These are phyloP conservation scores for Penicillium sp. DNA, from an alignment of 2,329 filamentous ascomycete species.

Conservation along the genomic window DNA sequence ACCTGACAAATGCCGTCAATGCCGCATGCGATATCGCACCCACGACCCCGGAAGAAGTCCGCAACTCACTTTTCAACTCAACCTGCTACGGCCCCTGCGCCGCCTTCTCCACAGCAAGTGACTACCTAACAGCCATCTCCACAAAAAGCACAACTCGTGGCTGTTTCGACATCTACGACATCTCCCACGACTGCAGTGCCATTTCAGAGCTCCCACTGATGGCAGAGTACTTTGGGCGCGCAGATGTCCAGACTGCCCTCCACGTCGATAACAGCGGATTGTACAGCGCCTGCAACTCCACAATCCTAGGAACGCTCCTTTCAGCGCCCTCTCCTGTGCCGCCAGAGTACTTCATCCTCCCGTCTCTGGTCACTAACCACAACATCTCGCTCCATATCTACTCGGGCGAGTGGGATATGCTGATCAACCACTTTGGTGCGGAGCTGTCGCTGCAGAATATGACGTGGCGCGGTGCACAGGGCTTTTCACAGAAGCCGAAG, in stretches of 20 bases:
- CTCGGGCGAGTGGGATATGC: conserved; percentile 38
- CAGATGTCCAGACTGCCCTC: conserved; percentile 34
- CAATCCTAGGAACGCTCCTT: conserved; percentile 28
- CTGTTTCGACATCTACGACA: conserved; percentile 38
- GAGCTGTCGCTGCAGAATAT: conserved; percentile 42
- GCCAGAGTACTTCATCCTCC: conserved; percentile 35
- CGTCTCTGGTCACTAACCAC: conserved; percentile 30
- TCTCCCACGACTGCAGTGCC: conserved; percentile 32
- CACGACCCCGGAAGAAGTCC: conserved; percentile 25
- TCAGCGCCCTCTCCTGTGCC: conserved; percentile 22
- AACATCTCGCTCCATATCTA: conserved; percentile 38
- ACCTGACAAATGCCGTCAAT: conserved; percentile 12
- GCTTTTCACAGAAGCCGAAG: conserved; percentile 31
- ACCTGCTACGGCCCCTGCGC: conserved; percentile 38
- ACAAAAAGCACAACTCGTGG: conserved; percentile 6
- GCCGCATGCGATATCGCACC: conserved; percentile 27
- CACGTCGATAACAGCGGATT: conserved; percentile 23
- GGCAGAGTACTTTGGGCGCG: conserved; percentile 33
- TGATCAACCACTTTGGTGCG: conserved; percentile 39
- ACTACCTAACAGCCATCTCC: conserved; percentile 28
- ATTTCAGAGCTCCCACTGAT: conserved; percentile 24
- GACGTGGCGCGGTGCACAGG: conserved; percentile 41
- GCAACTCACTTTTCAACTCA: conserved; percentile 33
- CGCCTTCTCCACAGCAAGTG: conserved; percentile 34
- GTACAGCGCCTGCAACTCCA: conserved; percentile 33